Base-by-base conservation (phyloP, 2,329 filamentous ascomycete genomes). In the Venturia effusa region DNA sequence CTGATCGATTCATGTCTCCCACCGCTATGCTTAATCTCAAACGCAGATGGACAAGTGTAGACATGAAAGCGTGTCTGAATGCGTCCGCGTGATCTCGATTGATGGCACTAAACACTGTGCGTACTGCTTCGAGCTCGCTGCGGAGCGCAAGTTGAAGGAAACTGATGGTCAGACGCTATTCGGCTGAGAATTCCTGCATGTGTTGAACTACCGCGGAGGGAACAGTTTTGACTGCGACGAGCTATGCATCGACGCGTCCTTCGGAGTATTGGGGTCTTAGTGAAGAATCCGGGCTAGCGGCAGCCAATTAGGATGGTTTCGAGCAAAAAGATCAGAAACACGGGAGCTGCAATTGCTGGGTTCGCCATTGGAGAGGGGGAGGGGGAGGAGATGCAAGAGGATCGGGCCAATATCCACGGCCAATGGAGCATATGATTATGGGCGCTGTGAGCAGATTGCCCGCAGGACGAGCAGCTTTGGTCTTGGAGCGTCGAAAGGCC, bases 371-470 rank as follows among this genome's bases (percentile, higher is more conserved):
- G 22, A 10, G 24, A n/a, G 51, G 27, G 51, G 30, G 51, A 57
- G 51, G 30, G 51, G 51, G 24, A 19, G 24, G 13, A 15, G 22
- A 45, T 54, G 48, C 48, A 32, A 32, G 48, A 55, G 34, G 51
- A 55, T 15, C 34, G 51, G 51, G 51, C 51, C 51, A 34, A 55
- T 34, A 10, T 34, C 30, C 51, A 57, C 51, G 51, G 51, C 51
- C 22, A 34, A n/a, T 32, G 51, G 51, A 34, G 51, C 51, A 57
- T 24, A 34, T 54, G 48, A n/a, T 22, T 24, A n/a, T n/a, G n/a
- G 48, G 48, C 24, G 48, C 48, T 54, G 48, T 54, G 48, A 54
- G 48, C 48, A 54, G 48, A 54, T 55, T 55, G 51, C 51, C 51
- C 51, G 15, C 24, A 55, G 27, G 27, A 22, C 34, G 51, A 55